These are phyloP conservation scores for Quercus gilva DNA, from an alignment of 306 rosid species.

Conservation along the genomic window DNA sequence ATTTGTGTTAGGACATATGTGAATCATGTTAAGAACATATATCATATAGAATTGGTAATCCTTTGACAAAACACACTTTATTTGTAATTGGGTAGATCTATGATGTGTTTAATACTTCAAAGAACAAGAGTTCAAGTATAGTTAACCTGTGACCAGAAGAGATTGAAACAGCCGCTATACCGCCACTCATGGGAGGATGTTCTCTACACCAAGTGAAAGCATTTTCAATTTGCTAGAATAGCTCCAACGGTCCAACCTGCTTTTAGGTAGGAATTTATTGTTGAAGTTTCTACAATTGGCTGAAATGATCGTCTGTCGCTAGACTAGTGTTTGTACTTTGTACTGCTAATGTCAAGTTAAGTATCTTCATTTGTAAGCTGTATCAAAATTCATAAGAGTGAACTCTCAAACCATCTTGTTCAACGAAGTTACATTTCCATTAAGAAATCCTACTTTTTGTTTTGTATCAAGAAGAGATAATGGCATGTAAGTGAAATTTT, in stretches of 20 bases:
- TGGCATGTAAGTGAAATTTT: background rate
- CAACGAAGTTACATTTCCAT: background rate
- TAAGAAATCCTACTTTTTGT: background rate
- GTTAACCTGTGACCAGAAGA: slow-evolving; percentile 96
- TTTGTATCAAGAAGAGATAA: background rate
- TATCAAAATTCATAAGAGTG: slow-evolving; percentile 35
- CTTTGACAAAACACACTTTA: no score
- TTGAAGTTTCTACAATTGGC: slow-evolving; percentile 31
- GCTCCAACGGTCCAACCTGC: background rate
- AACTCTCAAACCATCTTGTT: slow-evolving; percentile 29
- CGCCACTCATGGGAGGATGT: slow-evolving; percentile 99
- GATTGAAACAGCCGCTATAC: slow-evolving; percentile 96
- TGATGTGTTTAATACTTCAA: no score
- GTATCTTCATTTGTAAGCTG: slow-evolving; percentile 34
- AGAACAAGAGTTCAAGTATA: no score
- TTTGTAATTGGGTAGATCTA: no score
- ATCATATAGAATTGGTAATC: no score
- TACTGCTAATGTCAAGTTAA: slow-evolving; percentile 26
- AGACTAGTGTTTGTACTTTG: slow-evolving; percentile 44
- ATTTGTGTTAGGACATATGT: no score
- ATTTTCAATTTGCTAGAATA: slow-evolving; percentile 12
- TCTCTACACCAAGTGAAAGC: slow-evolving; percentile 88
- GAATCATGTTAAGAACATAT: no score
- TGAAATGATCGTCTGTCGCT: slow-evolving; percentile 32
- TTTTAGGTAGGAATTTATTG: slow-evolving; percentile 14